These are phyloP conservation scores for Dendrocalamus latiflorus DNA, from an alignment of 202 grass and related monocot species.

Conservation along the genomic window DNA sequence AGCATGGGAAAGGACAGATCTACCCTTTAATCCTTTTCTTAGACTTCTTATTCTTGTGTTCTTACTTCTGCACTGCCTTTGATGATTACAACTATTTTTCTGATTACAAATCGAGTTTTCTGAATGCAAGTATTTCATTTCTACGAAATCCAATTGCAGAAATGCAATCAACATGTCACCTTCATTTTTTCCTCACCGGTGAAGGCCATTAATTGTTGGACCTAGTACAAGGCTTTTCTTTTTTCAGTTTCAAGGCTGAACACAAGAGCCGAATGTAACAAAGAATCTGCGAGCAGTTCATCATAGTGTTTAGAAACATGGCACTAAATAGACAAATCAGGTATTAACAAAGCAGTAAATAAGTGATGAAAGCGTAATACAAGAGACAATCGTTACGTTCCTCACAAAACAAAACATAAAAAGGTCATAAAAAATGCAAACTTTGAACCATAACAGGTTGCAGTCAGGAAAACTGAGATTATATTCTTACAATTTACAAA, in stretches of 20 bases:
- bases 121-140: background rate
- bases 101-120: background rate
- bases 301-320: background rate
- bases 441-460: background rate
- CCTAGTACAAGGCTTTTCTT: background rate
- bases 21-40: too few relatives aligned
- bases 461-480: background rate
- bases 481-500: background rate
- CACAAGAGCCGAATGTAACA: background rate
- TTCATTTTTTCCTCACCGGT: slow-evolving; percentile 51
- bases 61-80: too few relatives aligned
- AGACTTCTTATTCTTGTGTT: too few relatives aligned
- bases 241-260: background rate
- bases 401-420: background rate
- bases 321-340: background rate
- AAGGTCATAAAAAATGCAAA: background rate
- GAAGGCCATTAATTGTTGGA: slow-evolving; percentile 34
- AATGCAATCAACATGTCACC: slow-evolving; percentile 29
- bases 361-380: background rate
- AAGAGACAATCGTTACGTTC: background rate
- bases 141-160: background rate
- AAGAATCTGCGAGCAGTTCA: background rate
- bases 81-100: too few relatives aligned
- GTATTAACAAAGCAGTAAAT: background rate
- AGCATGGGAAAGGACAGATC: too few relatives aligned